These are phyloP conservation scores for Alternaria arbusti DNA, from an alignment of 2,329 filamentous ascomycete genomes.

Conservation along the genomic window DNA sequence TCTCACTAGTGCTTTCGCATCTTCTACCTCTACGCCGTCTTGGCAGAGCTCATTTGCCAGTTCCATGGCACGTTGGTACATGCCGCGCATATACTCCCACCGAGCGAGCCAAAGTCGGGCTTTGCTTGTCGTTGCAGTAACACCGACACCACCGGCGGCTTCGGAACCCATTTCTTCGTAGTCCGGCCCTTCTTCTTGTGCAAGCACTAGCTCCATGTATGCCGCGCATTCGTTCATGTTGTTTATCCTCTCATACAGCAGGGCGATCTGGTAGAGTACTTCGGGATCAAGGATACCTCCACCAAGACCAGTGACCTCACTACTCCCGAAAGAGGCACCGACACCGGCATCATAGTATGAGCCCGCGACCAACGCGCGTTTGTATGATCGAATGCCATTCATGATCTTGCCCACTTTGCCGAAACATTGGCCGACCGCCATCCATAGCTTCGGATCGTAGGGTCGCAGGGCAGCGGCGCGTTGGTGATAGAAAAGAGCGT, in stretches of 20 bases:
- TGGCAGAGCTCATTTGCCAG: slow-evolving; percentile 91
- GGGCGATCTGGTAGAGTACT: slow-evolving; percentile 85
- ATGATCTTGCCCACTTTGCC: slow-evolving; percentile 84
- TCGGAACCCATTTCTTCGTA: slow-evolving; percentile 47
- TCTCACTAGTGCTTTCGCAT: slow-evolving; percentile 89
- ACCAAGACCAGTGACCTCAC: slow-evolving; percentile 52
- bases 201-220: slow-evolving; percentile 95
- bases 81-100: slow-evolving; percentile 76
- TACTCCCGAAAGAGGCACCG: slow-evolving; percentile 54
- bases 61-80: slow-evolving; percentile 77
- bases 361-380: slow-evolving; percentile 86
- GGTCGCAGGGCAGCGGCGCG: slow-evolving; percentile 91
- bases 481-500: slow-evolving; percentile 97
- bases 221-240: slow-evolving; percentile 81
- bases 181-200: slow-evolving; percentile 80
- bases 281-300: slow-evolving; percentile 80
- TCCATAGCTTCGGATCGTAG: slow-evolving; percentile 99
- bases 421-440: slow-evolving; percentile 90
- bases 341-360: slow-evolving; percentile 78
- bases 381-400: slow-evolving; percentile 95
- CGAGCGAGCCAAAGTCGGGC: slow-evolving; percentile 93
- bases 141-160: slow-evolving; percentile 71
- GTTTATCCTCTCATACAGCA: slow-evolving; percentile 81
- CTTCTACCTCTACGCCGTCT: slow-evolving; percentile 94
- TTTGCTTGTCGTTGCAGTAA: slow-evolving; percentile 89